Base-by-base conservation (phyloP, 106 monocot genomes). In the Allium cepa region DNA sequence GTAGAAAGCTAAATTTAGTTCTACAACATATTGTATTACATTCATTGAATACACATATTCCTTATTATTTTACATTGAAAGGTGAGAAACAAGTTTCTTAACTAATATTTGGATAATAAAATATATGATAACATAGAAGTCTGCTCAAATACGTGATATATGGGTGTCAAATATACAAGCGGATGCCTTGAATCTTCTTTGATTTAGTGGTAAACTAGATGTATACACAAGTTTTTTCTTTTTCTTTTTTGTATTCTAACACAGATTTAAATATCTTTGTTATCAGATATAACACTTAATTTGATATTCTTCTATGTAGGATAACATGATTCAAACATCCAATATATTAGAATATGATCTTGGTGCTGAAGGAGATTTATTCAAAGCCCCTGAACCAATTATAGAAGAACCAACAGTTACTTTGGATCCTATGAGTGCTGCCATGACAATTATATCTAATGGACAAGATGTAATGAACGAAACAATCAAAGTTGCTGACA, bases 361-460 rank as follows among this genome's bases (percentile, higher is more conserved):
- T 9, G 89, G 89, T 65, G 81, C 62, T 65, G 88, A 89, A 79
- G 89, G 85, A 63, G 89, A 90, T 63, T 66, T 90, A 50, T 89
- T 89, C 79, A 82, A 89, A 71, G 82, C 88, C 60, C 79, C 88
- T 36, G 84, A 89, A 63, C 79, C 88, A 48, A 82, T 84, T 48
- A 53, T 82, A 26, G 88, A 88, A 75, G 82, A 82, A 50, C 72
- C 73, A 46, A 12, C 62, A 12, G 50, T 74, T 56, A 58, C 64
- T 1, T 49, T 77, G 13, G 79, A 82, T 75, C 74, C 75, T 15
- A 16, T 89, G 55, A 57, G 73, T 2, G 73, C 79, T 46, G 84
- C 74, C 50, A 71, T 81, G 53, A 78, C 80, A 56, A 70, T 81
- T 52, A 84, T 83, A 48, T 69, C 75, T 28, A 53, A 63, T 50